A percentile compares a stretch with the other conserved stretches of the same genome.
phyloP scores from a whole-genome alignment of 2,329 filamentous ascomycete species.

The Neonectria punicea region DNA sequence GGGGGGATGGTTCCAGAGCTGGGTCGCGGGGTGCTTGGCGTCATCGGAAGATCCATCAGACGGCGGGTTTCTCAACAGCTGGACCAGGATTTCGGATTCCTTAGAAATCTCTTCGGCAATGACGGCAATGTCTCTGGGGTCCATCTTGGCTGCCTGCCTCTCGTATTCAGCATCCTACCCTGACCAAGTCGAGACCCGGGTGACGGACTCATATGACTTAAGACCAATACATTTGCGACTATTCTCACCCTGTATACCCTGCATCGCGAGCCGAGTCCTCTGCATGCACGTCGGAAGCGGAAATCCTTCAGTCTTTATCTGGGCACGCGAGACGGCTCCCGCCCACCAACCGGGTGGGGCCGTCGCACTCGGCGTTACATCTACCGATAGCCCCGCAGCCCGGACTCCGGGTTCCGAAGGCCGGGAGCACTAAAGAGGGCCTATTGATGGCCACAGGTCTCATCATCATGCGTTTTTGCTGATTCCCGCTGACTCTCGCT shows the following conservation, averaged over 20 bases:
- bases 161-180: constrained; percentile 12
- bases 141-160: constrained; percentile 22
- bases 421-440: constrained; percentile 1
- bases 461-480: not conserved
- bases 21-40: not conserved
- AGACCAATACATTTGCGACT: constrained; percentile 7
- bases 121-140: constrained; percentile 16
- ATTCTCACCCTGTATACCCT: constrained; percentile 14
- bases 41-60: not conserved
- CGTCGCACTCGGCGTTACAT: not conserved
- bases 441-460: not conserved
- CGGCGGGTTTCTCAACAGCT: not conserved
- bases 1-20: constrained; percentile 13
- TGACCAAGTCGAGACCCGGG: not conserved
- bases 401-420: constrained; percentile 21
- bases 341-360: not conserved
- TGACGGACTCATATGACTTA: constrained; percentile 1
- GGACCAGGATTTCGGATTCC: constrained; percentile 18
- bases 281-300: constrained; percentile 6
- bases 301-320: not conserved
- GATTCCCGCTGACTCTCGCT: not conserved
- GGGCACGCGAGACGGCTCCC: constrained; percentile 18
- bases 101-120: constrained; percentile 20
- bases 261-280: not conserved
- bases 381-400: not conserved